Base-by-base conservation (phyloP, 2,329 filamentous ascomycete species). In the Paracorniculantispora psalliotae region DNA sequence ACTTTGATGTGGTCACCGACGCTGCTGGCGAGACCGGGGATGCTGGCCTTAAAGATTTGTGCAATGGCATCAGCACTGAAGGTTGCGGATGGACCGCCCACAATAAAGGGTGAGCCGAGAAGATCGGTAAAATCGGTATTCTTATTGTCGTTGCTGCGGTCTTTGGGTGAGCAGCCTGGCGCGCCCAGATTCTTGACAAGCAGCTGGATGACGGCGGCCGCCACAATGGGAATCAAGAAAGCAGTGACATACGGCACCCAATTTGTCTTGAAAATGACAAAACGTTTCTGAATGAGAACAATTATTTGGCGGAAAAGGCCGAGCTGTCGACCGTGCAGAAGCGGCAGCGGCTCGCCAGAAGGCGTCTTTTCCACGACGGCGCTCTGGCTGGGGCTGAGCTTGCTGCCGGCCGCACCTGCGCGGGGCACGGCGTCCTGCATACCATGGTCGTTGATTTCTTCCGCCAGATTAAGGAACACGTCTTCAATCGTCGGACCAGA, bases 201-300 rank as follows among this genome's bases (percentile, higher is more conserved):
- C 1, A 92, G 75, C 3, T 88, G 89, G 0, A 90, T 87, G 9
- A 93, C 73, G 0, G 87, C 89, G 19, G 89, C 87, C 2, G 89
- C 87, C 56, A 90, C 78, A 60, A 96, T 81, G 0, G 91, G 91
- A 15, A 94, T 83, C 1, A 91, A 65, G n/a, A 93, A 77, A 1
- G 89, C 90, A 1, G 83, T 86, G 7, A 86, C 68, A 58, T 90
- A 90, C 0, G 90, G 89, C 60, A 92, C 79, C 71, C 84, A 69
- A 49, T 68, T 68, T 19, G 62, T 66, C 59, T 81, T 78, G 19
- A 89, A 72, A n/a, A 90, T 84, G 0, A 81, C 86, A 49, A 81
- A 72, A 51, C 87, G 78, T 67, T 91, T 90, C 37, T 79, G 73
- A 65, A 90, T 84, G 19, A 90, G 72, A 1, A 88, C 82, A 70